Evolutionary conservation across 2,329 filamentous ascomycete species (phyloP).

Genomic region (Ceratocystis huliohia): DNA sequence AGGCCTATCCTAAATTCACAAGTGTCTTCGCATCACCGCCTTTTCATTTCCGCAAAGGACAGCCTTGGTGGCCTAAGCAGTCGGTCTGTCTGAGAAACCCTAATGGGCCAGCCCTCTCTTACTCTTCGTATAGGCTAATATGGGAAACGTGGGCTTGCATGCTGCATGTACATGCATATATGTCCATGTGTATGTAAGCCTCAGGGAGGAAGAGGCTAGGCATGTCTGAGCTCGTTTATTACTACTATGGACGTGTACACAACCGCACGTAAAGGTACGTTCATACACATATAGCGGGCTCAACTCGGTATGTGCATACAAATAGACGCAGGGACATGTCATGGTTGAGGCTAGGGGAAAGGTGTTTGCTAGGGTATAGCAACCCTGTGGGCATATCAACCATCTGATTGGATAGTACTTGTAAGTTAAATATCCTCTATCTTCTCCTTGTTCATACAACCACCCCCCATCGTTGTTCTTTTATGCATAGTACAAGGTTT

Average conservation of each 20-base stretch:
- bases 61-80: not conserved
- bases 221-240: not conserved
- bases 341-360: not conserved
- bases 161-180: not conserved
- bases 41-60: slow-evolving; percentile 4
- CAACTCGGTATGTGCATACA: not conserved
- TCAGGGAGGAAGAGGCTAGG: not conserved
- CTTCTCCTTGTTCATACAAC: not conserved
- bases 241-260: not conserved
- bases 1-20: not conserved
- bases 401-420: not conserved
- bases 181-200: not conserved
- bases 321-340: not conserved
- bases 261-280: not conserved
- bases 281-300: not conserved
- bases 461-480: not conserved
- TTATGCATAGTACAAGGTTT: not conserved
- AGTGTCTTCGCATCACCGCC: not conserved
- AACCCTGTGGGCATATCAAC: not conserved
- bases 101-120: not conserved
- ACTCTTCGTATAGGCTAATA: too few relatives aligned
- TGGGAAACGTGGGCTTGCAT: not conserved
- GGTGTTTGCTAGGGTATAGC: not conserved
- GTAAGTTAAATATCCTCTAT: not conserved
- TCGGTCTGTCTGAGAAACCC: not conserved